phyloP scores from a whole-genome alignment of 2,329 filamentous ascomycete genomes.

The Aspergillus fumigatus region DNA sequence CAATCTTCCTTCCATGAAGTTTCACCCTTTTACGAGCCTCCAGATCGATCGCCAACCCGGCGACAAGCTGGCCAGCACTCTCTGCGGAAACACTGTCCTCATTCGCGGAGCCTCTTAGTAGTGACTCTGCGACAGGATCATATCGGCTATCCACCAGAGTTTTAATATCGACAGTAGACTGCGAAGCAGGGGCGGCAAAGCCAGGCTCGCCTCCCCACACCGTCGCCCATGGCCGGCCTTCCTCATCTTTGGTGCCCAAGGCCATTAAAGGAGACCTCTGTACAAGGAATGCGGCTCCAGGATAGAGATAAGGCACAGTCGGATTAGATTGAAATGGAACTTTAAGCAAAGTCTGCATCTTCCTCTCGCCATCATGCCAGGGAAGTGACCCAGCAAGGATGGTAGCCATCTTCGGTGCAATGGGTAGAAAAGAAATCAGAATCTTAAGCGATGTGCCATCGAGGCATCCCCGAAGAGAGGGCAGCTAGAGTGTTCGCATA shows the following conservation, averaged over 20 bases:
- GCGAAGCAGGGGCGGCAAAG: constrained; percentile 60
- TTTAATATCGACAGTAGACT: constrained; percentile 60
- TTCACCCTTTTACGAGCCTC: constrained; percentile 68
- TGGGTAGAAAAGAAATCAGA: not conserved
- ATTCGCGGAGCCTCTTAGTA: constrained; percentile 50
- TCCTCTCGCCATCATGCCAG: constrained; percentile 64
- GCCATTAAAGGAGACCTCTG: constrained; percentile 63
- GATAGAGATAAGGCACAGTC: constrained; percentile 59
- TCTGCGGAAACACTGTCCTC: constrained; percentile 34
- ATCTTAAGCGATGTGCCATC: too few relatives aligned
- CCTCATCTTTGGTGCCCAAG: constrained; percentile 64
- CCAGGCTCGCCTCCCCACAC: constrained; percentile 71
- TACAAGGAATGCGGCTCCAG: constrained; percentile 58
- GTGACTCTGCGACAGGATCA: constrained; percentile 66
- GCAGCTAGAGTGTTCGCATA: too few relatives aligned
- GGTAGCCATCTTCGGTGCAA: constrained; percentile 15
- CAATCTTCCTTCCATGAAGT: constrained; percentile 64
- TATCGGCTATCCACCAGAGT: constrained; percentile 55
- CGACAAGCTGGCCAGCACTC: constrained; percentile 48
- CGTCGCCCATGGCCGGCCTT: constrained; percentile 68
- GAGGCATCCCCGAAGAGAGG: too few relatives aligned
- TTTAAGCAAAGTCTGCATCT: constrained; percentile 59
- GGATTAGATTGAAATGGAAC: constrained; percentile 61
- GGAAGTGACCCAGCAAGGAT: constrained; percentile 18
- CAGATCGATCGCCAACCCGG: constrained; percentile 60